These are phyloP conservation scores for Coleophoma eucalyptorum DNA, from an alignment of 2,329 filamentous ascomycete species.

Conservation along the genomic window DNA sequence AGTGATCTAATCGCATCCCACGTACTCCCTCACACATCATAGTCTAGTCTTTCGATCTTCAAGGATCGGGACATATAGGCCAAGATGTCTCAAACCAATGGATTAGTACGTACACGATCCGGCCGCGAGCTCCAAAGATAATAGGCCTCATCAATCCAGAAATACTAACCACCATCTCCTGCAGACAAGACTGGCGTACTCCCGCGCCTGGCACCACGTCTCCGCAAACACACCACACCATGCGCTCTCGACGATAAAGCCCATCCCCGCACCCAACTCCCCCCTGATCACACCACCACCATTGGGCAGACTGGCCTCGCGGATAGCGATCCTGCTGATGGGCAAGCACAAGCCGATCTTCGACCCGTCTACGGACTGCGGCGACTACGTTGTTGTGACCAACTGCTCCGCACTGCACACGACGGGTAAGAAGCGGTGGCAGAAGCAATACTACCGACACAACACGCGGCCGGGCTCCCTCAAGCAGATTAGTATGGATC, in stretches of 20 bases:
- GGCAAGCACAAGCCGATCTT: conserved; percentile 99
- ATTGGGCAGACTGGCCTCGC: conserved; percentile 84
- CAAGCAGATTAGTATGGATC: conserved; percentile 89
- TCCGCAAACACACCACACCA: conserved; percentile 67
- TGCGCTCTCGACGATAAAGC: conserved; percentile 48
- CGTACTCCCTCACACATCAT: conserved; percentile 1
- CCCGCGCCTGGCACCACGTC: conserved; percentile 86
- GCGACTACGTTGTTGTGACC: conserved; percentile 95
- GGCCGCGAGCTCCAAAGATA: no score
- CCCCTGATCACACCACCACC: conserved; percentile 60
- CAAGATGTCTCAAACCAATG: conserved; percentile 75
- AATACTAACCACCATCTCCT: conserved; percentile 2
- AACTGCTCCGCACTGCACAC: conserved; percentile 83
- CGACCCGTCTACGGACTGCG: conserved; percentile 96
- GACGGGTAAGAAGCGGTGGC: conserved; percentile 87
- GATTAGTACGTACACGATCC: conserved; percentile 52
- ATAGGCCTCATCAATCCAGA: no score
- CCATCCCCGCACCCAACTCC: conserved; percentile 29
- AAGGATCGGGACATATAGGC: conserved; percentile 8
- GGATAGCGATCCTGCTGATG: conserved; percentile 86
- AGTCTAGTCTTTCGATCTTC: conserved; percentile 12
- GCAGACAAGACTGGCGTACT: conserved; percentile 94
- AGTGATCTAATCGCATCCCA: conserved; percentile 1
- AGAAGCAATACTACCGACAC: conserved; percentile 96
- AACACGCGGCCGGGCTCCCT: conserved; percentile 86